Percentiles rank a stretch among this genome's conserved stretches.
These are phyloP conservation scores for Dactylorhiza incarnata DNA, from an alignment of 106 monocot species.

Conservation along the genomic window DNA sequence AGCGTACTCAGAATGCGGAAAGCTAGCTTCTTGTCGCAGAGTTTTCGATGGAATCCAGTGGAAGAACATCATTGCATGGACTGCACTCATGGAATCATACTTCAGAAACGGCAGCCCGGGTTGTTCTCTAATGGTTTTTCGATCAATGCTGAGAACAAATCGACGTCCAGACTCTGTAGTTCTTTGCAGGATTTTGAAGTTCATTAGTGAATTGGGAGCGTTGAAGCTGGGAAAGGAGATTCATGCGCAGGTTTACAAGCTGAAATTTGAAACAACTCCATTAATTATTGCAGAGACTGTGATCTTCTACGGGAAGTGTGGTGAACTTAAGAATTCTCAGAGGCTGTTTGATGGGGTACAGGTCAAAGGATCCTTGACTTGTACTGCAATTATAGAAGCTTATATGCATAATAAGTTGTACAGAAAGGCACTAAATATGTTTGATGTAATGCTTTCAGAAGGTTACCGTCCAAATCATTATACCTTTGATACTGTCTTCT, in stretches of 20 bases:
- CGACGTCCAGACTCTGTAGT: slow-evolving; percentile 52
- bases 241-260: slow-evolving; percentile 52
- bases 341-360: slow-evolving; percentile 29
- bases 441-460: slow-evolving; percentile 31
- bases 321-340: slow-evolving; percentile 33
- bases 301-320: slow-evolving; percentile 45
- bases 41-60: slow-evolving; percentile 53
- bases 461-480: slow-evolving; percentile 56
- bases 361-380: slow-evolving; percentile 42
- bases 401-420: slow-evolving; percentile 26
- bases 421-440: slow-evolving; percentile 40
- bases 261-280: slow-evolving; percentile 25
- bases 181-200: slow-evolving; percentile 42
- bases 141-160: slow-evolving; percentile 46
- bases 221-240: slow-evolving; percentile 66
- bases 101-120: slow-evolving; percentile 33
- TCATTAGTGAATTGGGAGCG: slow-evolving; percentile 33
- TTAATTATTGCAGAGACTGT: slow-evolving; percentile 29
- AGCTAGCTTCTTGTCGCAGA: slow-evolving; percentile 36
- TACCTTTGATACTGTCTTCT: slow-evolving; percentile 57
- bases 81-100: slow-evolving; percentile 74
- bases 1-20: slow-evolving; percentile 58
- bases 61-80: slow-evolving; percentile 81
- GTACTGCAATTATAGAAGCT: slow-evolving; percentile 49
- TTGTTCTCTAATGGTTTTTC: slow-evolving; percentile 45